Percentiles rank a stretch among this genome's conserved stretches.
These are phyloP conservation scores for Dalechampia spathulata DNA, from an alignment of 441 rosid genomes.

Conservation along the genomic window DNA sequence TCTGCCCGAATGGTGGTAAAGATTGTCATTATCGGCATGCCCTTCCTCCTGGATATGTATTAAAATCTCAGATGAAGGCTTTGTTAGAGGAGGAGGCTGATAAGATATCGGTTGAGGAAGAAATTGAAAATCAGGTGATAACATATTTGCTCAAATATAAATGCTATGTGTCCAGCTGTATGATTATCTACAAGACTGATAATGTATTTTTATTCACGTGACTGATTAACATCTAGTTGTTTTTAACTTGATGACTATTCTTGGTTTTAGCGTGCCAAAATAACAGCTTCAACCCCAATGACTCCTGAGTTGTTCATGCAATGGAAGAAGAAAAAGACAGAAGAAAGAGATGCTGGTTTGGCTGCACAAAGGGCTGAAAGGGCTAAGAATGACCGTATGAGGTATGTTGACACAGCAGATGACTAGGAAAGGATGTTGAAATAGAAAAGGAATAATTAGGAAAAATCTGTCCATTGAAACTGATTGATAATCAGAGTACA, in stretches of 20 bases:
- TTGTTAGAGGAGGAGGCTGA: constrained; percentile 78
- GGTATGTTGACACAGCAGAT: no score
- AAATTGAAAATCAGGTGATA: constrained; percentile 81
- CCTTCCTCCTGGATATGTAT: constrained; percentile 88
- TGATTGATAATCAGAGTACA: no score
- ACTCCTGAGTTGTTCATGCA: constrained; percentile 76
- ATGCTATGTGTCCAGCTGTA: not conserved
- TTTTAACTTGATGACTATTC: constrained; percentile 1
- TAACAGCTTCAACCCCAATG: constrained; percentile 69
- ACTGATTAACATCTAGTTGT: not conserved
- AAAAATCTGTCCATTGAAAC: no score
- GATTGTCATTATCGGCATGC: constrained; percentile 96
- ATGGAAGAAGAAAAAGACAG: constrained; percentile 89
- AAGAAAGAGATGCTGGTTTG: constrained; percentile 77
- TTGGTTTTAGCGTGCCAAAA: constrained; percentile 61
- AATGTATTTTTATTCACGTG: not conserved
- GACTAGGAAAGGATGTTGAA: no score
- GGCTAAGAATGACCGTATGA: constrained; percentile 96
- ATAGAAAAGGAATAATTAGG: no score
- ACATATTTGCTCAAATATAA: not conserved
- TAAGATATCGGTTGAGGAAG: constrained; percentile 73
- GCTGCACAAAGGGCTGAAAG: constrained; percentile 85
- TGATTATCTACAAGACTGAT: not conserved
- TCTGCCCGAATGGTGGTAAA: constrained; percentile 75
- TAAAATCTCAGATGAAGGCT: constrained; percentile 96